These are phyloP conservation scores for Neotropicomus parvogracilis DNA, from an alignment of 1,284 basidiomycete genomes.

Conservation along the genomic window DNA sequence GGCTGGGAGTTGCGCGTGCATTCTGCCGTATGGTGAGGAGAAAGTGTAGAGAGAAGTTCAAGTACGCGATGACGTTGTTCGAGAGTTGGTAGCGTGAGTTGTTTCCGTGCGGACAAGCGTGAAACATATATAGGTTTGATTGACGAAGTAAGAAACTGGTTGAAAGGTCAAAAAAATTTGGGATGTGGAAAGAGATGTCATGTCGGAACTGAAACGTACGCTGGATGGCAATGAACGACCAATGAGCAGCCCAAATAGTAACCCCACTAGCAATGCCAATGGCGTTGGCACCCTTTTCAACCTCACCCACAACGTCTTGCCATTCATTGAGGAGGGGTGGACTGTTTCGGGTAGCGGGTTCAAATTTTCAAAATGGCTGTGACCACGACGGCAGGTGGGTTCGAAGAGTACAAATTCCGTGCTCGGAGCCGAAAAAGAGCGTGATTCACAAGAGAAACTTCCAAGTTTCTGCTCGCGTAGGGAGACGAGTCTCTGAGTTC, in stretches of 20 bases:
- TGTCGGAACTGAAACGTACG: conserved; percentile 36
- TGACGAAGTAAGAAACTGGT: conserved; percentile 29
- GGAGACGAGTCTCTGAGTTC: too few species aligned
- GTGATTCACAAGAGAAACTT: too few species aligned
- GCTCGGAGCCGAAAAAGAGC: too few species aligned
- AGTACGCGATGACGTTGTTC: conserved; percentile 83
- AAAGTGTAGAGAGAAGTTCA: conserved; percentile 79
- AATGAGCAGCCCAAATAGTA: conserved; percentile 63
- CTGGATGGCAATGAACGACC: conserved; percentile 49
- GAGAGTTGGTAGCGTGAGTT: conserved; percentile 64
- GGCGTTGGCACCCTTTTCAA: conserved; percentile 45
- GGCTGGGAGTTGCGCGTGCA: conserved; percentile 83
- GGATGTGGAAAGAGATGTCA: neutral
- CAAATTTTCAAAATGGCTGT: too few species aligned
- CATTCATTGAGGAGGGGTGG: conserved; percentile 23
- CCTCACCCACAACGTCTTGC: conserved; percentile 24
- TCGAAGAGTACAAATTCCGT: too few species aligned
- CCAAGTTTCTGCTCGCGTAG: too few species aligned
- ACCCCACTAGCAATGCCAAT: conserved; percentile 57
- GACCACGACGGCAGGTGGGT: too few species aligned
- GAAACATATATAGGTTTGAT: conserved; percentile 46
- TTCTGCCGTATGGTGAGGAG: conserved; percentile 86
- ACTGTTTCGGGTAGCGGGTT: too few species aligned
- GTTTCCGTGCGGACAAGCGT: conserved; percentile 53
- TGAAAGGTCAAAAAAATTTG: conserved; percentile 3